Evolutionary conservation across 2,329 filamentous ascomycete species (phyloP).

Genomic region (Talaromyces sp.): DNA sequence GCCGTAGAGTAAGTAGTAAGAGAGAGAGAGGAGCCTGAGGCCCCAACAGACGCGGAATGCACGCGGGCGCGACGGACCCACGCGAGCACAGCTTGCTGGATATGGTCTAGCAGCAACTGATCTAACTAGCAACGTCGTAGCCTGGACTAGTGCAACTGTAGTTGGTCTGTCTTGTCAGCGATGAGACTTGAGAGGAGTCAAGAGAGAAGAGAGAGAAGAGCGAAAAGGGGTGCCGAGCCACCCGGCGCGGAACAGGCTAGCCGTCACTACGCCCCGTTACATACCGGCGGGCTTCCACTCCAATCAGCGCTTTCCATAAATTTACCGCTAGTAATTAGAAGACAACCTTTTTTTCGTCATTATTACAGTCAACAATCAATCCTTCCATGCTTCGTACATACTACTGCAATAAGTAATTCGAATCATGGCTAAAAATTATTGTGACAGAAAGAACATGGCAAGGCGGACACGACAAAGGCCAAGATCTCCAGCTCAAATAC

Average conservation of each 20-base stretch:
- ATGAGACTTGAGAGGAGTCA: background rate
- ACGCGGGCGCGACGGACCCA: background rate
- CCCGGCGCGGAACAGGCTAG: background rate
- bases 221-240: background rate
- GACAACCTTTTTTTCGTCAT: background rate
- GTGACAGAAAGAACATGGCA: background rate
- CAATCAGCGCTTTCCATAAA: background rate
- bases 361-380: background rate
- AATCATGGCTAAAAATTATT: background rate
- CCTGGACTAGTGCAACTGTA: background rate
- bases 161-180: too few relatives aligned
- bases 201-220: background rate
- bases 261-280: background rate
- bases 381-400: background rate
- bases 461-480: background rate
- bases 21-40: background rate
- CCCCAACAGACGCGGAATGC: background rate
- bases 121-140: background rate
- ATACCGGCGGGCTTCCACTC: background rate
- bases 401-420: background rate
- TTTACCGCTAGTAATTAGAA: background rate
- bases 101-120: background rate
- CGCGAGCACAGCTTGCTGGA: background rate
- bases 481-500: background rate
- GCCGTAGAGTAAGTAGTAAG: constrained; percentile 9